Conservation (phyloP, 306 rosid genomes). For the Styphnolobium japonicum region DNA sequence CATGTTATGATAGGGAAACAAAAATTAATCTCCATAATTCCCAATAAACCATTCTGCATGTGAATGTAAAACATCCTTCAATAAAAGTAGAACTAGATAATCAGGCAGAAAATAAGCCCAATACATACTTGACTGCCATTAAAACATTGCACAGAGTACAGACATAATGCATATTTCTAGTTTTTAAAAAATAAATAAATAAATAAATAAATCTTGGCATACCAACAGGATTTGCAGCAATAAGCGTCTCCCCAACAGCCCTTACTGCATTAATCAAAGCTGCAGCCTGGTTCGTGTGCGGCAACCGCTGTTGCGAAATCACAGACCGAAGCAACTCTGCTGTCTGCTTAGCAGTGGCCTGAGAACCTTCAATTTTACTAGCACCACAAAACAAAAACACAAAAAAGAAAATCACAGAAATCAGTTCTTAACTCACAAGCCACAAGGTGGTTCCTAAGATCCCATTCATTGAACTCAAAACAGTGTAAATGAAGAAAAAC, state of each 20-base stretch:
- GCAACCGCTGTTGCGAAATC: constrained; percentile 81
- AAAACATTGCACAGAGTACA: background rate
- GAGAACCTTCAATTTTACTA: constrained; percentile 97
- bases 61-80: constrained; percentile 8
- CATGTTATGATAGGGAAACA: constrained; percentile 28
- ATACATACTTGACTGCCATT: background rate
- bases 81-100: background rate
- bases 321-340: constrained; percentile 84
- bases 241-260: constrained; percentile 86
- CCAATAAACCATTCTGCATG: background rate
- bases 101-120: constrained; percentile 3
- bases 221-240: constrained; percentile 95
- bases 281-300: constrained; percentile 79
- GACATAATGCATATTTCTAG: background rate
- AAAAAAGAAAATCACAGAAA: background rate
- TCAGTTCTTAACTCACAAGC: background rate
- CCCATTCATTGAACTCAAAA: constrained; percentile 6
- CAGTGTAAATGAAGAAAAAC: background rate
- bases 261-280: constrained; percentile 82
- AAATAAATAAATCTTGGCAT: constrained; percentile 20
- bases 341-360: constrained; percentile 78
- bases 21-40: constrained; percentile 5
- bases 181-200: background rate
- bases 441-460: background rate
- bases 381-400: background rate